phyloP scores from a whole-genome alignment of 352 stramenopile genomes.

The Globisporangium yorkense region DNA sequence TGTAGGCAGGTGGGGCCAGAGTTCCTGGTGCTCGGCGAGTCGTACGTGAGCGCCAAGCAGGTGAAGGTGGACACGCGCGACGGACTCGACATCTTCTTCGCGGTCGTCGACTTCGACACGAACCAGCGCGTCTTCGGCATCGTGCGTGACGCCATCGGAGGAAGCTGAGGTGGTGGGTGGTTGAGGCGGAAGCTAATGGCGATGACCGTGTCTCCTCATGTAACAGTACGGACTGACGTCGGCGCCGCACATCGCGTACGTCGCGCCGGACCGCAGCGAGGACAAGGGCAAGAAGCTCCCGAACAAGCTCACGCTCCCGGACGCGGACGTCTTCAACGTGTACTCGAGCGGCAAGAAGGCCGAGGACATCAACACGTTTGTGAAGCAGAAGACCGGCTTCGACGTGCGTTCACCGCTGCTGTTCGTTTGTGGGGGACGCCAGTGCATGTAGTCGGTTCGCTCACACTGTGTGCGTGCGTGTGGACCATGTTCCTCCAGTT shows the following conservation, averaged over 20 bases:
- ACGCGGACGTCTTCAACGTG: constrained; percentile 70
- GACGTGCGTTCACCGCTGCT: constrained; percentile 26
- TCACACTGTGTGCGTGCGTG: background rate
- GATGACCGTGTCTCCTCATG: background rate
- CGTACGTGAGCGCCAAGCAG: constrained; percentile 59
- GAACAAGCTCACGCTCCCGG: constrained; percentile 44
- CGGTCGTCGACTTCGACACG: constrained; percentile 66
- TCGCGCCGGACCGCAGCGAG: constrained; percentile 49
- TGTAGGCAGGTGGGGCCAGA: constrained; percentile 57
- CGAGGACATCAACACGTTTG: constrained; percentile 59
- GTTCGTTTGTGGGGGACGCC: background rate
- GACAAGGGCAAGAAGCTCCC: constrained; percentile 45
- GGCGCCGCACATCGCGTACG: constrained; percentile 70
- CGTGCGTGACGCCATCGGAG: constrained; percentile 14
- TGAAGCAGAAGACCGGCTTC: constrained; percentile 81
- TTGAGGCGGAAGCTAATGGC: background rate
- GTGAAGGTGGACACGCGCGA: constrained; percentile 70
- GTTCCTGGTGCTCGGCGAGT: constrained; percentile 57
- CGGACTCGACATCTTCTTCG: constrained; percentile 73
- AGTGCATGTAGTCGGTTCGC: background rate
- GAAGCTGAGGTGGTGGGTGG: no score
- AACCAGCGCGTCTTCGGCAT: constrained; percentile 66
- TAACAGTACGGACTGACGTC: constrained; percentile 71
- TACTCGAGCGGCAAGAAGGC: constrained; percentile 71
- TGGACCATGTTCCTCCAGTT: constrained; percentile 20